These are phyloP conservation scores for Lactarius sp. DNA, from an alignment of 768 basidiomycete species.

Conservation along the genomic window DNA sequence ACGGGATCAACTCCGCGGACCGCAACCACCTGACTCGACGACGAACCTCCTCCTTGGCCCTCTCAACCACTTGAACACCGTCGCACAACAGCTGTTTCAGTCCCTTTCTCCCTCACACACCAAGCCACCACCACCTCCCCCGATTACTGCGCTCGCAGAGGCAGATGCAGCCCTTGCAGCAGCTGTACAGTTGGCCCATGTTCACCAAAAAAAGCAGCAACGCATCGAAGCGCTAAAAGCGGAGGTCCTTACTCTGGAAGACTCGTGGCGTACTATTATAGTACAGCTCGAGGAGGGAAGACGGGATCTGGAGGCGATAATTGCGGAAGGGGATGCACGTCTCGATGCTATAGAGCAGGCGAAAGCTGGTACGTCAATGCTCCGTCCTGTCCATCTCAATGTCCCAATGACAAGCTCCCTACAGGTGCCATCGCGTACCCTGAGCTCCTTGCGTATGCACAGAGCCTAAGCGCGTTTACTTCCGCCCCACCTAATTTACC, in stretches of 20 bases:
- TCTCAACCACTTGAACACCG: conserved; percentile 52
- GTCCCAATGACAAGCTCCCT: not conserved
- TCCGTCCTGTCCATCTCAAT: not conserved
- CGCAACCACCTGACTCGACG: conserved; percentile 41
- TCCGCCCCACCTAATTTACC: conserved; percentile 88
- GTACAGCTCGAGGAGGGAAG: conserved; percentile 60
- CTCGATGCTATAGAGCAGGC: conserved; percentile 66
- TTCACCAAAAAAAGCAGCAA: conserved; percentile 72
- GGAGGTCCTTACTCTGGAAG: conserved; percentile 65
- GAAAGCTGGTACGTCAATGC: conserved; percentile 53
- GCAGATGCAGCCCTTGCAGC: conserved; percentile 62
- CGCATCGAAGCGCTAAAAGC: conserved; percentile 65
- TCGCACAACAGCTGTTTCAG: conserved; percentile 66
- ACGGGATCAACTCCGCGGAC: not conserved
- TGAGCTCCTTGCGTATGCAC: conserved; percentile 78
- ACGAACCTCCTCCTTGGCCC: conserved; percentile 58
- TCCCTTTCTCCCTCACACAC: conserved; percentile 65
- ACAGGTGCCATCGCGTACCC: conserved; percentile 77
- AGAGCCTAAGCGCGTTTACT: conserved; percentile 79
- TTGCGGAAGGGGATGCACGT: conserved; percentile 71
- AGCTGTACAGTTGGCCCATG: conserved; percentile 59
- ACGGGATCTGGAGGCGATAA: conserved; percentile 60
- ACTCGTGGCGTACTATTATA: conserved; percentile 64
- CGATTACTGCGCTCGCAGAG: conserved; percentile 50
- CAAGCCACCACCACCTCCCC: conserved; percentile 58